Evolutionary conservation across 2,329 filamentous ascomycete species (phyloP).

Genomic region (Bipolaris victoriae): DNA sequence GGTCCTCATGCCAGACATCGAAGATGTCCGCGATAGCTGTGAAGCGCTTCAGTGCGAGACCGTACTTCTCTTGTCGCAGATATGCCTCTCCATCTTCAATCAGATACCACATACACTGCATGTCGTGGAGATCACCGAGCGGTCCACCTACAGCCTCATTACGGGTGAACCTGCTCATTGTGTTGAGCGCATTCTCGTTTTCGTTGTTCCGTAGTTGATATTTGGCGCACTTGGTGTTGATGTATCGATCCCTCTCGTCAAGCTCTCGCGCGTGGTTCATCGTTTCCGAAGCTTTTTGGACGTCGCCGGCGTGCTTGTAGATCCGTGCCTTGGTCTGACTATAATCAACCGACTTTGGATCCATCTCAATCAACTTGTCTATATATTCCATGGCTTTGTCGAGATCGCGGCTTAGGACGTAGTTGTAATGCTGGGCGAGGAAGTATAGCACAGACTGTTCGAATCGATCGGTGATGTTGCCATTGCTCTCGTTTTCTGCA

Average conservation of each 20-base stretch:
- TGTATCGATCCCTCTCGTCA: constrained; percentile 91
- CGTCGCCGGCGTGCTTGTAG: constrained; percentile 86
- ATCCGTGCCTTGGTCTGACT: constrained; percentile 95
- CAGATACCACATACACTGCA: constrained; percentile 98
- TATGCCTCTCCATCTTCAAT: constrained; percentile 94
- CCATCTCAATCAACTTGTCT: constrained; percentile 80
- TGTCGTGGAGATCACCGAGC: constrained; percentile 88
- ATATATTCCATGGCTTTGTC: constrained; percentile 81
- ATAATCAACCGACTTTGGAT: constrained; percentile 84
- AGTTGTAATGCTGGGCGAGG: constrained; percentile 96
- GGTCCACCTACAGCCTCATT: constrained; percentile 89
- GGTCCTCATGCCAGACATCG: constrained; percentile 96
- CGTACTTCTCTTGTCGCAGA: constrained; percentile 78
- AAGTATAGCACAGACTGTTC: constrained; percentile 86
- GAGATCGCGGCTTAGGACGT: constrained; percentile 83
- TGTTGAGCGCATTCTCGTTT: constrained; percentile 82
- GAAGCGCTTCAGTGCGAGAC: constrained; percentile 89
- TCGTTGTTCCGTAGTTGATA: constrained; percentile 94
- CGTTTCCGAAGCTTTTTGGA: constrained; percentile 77
- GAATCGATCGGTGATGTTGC: constrained; percentile 64
- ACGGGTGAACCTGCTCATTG: constrained; percentile 91
- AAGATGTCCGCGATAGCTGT: constrained; percentile 90
- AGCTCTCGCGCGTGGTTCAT: constrained; percentile 88
- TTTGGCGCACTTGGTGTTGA: constrained; percentile 97
- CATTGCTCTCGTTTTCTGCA: constrained; percentile 57